A percentile compares a stretch with the other conserved stretches of the same genome.
Evolutionary conservation across 306 rosid species (phyloP).

Genomic region (Potentilla sterilis): DNA sequence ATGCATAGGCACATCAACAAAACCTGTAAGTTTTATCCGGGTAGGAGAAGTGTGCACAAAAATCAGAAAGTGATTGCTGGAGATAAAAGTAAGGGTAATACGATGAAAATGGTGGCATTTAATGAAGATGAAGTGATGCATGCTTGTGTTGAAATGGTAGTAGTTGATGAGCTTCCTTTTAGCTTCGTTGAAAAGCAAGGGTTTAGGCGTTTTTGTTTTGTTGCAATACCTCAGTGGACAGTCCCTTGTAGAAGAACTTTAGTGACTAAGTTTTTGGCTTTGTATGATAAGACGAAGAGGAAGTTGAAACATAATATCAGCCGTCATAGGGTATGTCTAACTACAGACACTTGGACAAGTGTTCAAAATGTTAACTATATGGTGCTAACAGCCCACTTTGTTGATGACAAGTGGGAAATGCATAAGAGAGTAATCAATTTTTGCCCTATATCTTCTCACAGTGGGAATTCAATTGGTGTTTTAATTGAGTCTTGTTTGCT

Average conservation of each 20-base stretch:
- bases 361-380: background rate
- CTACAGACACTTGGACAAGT: slow-evolving; percentile 3
- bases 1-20: background rate
- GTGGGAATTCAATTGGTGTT: background rate
- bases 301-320: no score
- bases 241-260: no score
- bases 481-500: background rate
- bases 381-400: background rate
- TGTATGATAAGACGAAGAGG: no score
- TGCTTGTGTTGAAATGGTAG: no score
- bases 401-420: background rate
- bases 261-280: no score
- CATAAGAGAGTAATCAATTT: background rate
- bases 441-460: background rate
- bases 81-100: background rate
- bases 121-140: no score
- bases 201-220: no score
- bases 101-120: background rate
- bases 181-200: no score
- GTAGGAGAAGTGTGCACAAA: background rate
- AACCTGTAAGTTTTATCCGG: background rate
- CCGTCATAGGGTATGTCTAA: background rate
- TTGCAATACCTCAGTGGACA: no score
- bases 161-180: no score
- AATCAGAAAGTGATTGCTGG: background rate